Evolutionary conservation across 2,329 filamentous ascomycete genomes (phyloP).

Genomic region (Apiospora sp.): DNA sequence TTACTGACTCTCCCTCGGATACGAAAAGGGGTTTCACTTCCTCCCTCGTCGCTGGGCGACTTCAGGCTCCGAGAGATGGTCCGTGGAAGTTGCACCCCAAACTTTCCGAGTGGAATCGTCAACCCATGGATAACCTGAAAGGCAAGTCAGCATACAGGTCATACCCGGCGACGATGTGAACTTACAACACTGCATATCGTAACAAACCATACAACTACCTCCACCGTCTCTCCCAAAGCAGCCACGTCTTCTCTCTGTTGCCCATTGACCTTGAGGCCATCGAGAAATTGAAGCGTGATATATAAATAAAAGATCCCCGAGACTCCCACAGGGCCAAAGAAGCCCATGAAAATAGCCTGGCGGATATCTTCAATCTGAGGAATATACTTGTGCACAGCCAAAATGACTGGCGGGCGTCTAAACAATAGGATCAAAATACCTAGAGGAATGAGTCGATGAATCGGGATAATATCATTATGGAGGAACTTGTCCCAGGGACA

Average conservation of each 20-base stretch:
- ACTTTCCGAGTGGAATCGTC: slow-evolving; percentile 78
- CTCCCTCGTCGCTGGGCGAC: slow-evolving; percentile 33
- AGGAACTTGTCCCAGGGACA: slow-evolving; percentile 81
- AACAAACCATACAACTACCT: slow-evolving; percentile 85
- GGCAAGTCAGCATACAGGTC: slow-evolving; percentile 22
- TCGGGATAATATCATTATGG: slow-evolving; percentile 71
- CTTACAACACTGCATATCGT: slow-evolving; percentile 82
- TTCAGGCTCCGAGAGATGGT: slow-evolving; percentile 65
- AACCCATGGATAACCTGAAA: slow-evolving; percentile 76
- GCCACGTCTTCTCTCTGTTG: slow-evolving; percentile 70
- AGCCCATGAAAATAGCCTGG: slow-evolving; percentile 87
- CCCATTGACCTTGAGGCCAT: slow-evolving; percentile 63
- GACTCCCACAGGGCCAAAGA: slow-evolving; percentile 92
- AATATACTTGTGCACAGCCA: slow-evolving; percentile 76
- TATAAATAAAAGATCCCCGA: slow-evolving; percentile 92
- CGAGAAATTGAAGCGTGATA: slow-evolving; percentile 78
- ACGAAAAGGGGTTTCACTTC: slow-evolving; percentile 36
- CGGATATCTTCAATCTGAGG: slow-evolving; percentile 77
- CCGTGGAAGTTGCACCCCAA: slow-evolving; percentile 68
- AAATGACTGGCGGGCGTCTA: slow-evolving; percentile 79
- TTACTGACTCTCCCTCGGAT: slow-evolving; percentile 42
- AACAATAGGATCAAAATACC: slow-evolving; percentile 80
- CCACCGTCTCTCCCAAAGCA: slow-evolving; percentile 70
- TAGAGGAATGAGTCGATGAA: slow-evolving; percentile 76
- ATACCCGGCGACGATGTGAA: slow-evolving; percentile 31